A percentile compares a stretch with the other conserved stretches of the same genome.
Conservation (phyloP, 495 filamentous ascomycete genomes). For the Evernia prunastri region DNA sequence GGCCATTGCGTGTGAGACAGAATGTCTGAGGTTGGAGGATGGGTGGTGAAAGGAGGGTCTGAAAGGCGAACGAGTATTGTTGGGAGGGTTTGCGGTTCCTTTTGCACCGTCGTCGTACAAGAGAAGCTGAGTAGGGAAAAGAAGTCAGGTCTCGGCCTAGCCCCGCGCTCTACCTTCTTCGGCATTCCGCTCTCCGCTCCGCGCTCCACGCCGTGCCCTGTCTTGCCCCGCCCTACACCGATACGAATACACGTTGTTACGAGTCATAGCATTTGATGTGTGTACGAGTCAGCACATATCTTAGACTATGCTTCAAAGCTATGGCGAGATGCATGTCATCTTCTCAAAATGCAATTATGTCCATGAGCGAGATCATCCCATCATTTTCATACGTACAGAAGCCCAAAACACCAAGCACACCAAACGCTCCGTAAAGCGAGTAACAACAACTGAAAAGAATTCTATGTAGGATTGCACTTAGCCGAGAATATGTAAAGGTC, state of each 20-base stretch:
- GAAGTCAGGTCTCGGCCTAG: not conserved
- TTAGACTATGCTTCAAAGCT: not conserved
- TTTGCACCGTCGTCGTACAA: not conserved
- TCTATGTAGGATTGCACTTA: conserved; percentile 4
- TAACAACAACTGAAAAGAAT: conserved; percentile 4
- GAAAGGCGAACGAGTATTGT: too few species aligned
- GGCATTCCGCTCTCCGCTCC: not conserved
- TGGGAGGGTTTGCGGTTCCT: not conserved
- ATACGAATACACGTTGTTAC: too few species aligned
- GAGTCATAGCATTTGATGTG: not conserved
- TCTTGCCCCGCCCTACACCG: too few species aligned
- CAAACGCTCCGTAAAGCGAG: conserved; percentile 3
- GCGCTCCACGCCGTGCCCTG: not conserved
- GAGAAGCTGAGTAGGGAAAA: not conserved
- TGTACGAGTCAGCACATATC: not conserved
- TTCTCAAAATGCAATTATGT: conserved; percentile 1
- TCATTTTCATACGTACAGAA: not conserved
- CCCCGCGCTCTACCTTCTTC: not conserved
- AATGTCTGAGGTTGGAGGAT: not conserved
- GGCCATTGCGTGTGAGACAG: conserved; percentile 20
- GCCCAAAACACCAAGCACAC: conserved; percentile 6
- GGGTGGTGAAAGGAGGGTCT: not conserved
- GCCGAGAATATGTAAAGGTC: conserved; percentile 2
- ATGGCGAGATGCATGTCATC: not conserved
- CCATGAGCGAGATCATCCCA: not conserved